Evolutionary conservation across 2,329 filamentous ascomycete species (phyloP).

Genomic region (Colletotrichum eleusines): DNA sequence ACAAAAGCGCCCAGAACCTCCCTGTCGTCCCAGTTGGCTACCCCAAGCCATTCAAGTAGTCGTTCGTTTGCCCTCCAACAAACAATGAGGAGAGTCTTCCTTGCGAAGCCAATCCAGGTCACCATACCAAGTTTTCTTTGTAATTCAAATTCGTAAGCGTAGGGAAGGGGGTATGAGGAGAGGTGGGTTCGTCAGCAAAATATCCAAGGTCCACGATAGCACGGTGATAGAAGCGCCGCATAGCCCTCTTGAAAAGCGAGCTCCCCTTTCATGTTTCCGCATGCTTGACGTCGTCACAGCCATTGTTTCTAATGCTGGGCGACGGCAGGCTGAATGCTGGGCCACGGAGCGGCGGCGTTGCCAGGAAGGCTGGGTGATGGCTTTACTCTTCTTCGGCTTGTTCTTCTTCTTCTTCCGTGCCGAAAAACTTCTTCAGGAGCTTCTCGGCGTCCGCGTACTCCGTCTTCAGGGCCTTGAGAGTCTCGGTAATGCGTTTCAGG

Average conservation of each 20-base stretch:
- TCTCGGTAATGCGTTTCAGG: conserved; percentile 76
- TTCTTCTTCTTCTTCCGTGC: conserved; percentile 39
- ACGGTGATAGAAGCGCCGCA: conserved; percentile 20
- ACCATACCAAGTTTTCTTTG: conserved; percentile 32
- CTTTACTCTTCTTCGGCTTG: conserved; percentile 41
- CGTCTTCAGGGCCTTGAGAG: conserved; percentile 76
- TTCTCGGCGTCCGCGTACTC: conserved; percentile 82
- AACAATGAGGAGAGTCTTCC: conserved; percentile 17
- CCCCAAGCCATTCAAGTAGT: conserved; percentile 20
- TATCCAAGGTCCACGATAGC: conserved; percentile 24
- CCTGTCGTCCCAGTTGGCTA: conserved; percentile 20
- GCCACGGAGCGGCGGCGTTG: conserved; percentile 31
- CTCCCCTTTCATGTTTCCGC: conserved; percentile 36
- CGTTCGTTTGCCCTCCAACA: conserved; percentile 10
- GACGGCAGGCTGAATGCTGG: conserved; percentile 22
- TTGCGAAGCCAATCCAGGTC: conserved; percentile 33
- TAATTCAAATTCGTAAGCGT: conserved; percentile 37
- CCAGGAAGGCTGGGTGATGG: conserved; percentile 36
- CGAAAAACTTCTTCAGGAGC: conserved; percentile 76
- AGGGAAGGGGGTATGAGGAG: conserved; percentile 39
- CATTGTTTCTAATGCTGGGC: conserved; percentile 51
- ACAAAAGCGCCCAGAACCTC: conserved; percentile 22
- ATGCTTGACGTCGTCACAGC: conserved; percentile 46
- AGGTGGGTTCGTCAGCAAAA: conserved; percentile 36
- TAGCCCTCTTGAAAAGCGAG: conserved; percentile 3